Evolutionary conservation across 2,329 filamentous ascomycete species (phyloP), one percentile per base, ranked within the genome.

Genomic region (Cladosporium velox): DNA sequence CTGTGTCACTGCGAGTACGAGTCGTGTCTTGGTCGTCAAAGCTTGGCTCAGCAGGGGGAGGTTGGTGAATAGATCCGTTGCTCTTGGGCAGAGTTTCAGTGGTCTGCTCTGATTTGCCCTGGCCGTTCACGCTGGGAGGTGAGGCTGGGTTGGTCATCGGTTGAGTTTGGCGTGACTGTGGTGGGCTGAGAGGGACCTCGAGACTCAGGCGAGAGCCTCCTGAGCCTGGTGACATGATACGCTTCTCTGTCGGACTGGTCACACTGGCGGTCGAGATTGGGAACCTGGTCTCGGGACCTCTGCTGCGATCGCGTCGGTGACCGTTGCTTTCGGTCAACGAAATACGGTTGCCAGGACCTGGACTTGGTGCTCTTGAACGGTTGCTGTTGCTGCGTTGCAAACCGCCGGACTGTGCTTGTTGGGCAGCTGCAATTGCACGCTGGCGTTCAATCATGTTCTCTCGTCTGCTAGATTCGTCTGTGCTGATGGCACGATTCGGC

Each of bases 381-480:
- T 64, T 68, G 60, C 72, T 70, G 38, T 70, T 69, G 38, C 63
- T 59, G 24, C 55, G 47, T 54, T 63, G 60, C 11, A 63, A 18
- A 24, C 60, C 60, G 8, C 34, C 34, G 10, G 71, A 61, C 35
- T 75, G 70, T 15, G 69, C 67, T 52, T 74, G 72, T n/a, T 72
- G 71, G 26, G 75, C 75, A 15, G 83, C 87, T 38, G 85, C 86
- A 65, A 95, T 88, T 68, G 92, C 92, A 68, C 92, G 89, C 77
- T 92, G 91, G 62, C 95, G 89, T 77, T 97, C 95, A 79, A 98
- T 94, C 88, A 97, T 94, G 71, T 96, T 89, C 54, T 92, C 92
- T 74, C 93, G 92, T 67, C 95, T 90, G 79, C 96, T 96, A 80
- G 92, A 96, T 83, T 99, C 95, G 76, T 99, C 93, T 0, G 93